phyloP scores from a whole-genome alignment of 2,329 filamentous ascomycete genomes.

The Phialophora expanda region DNA sequence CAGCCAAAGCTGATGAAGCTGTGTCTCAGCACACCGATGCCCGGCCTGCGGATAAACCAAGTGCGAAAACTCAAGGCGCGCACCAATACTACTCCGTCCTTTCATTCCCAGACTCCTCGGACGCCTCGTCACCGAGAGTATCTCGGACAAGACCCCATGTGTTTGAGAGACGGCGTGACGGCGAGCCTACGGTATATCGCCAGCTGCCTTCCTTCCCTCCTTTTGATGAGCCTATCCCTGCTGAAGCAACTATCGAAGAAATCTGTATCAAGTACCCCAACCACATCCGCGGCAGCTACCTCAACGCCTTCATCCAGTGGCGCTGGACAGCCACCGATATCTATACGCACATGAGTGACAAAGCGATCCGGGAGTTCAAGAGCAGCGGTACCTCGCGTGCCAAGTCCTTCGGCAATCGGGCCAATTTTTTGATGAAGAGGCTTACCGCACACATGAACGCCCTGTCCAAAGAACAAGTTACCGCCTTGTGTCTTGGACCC shows the following conservation, averaged over 20 bases:
- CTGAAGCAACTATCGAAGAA: slow-evolving; percentile 25
- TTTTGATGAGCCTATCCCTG: slow-evolving; percentile 25
- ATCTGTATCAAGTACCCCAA: slow-evolving; percentile 33
- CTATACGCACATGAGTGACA: slow-evolving; percentile 17
- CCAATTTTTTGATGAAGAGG: slow-evolving; percentile 32
- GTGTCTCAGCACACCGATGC: not conserved
- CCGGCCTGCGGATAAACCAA: not conserved
- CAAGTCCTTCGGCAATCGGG: slow-evolving; percentile 15
- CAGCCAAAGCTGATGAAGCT: not conserved
- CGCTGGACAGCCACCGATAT: slow-evolving; percentile 29
- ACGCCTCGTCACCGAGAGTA: not conserved
- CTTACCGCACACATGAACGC: slow-evolving; percentile 12
- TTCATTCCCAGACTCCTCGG: not conserved
- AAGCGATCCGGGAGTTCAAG: slow-evolving; percentile 20
- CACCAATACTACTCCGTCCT: not conserved
- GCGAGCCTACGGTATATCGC: slow-evolving; percentile 15
- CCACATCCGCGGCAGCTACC: slow-evolving; percentile 26
- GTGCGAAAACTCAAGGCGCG: not conserved
- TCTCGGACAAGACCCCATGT: not conserved
- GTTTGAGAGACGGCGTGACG: slow-evolving; percentile 1
- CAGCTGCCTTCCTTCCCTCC: slow-evolving; percentile 25
- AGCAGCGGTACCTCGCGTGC: slow-evolving; percentile 7
- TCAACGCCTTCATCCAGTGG: slow-evolving; percentile 33
- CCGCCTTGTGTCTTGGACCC: slow-evolving; percentile 10
- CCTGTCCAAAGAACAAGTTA: slow-evolving; percentile 18